These are phyloP conservation scores for Brasilioporus rufonigricans DNA, from an alignment of 768 basidiomycete genomes.

Conservation along the genomic window DNA sequence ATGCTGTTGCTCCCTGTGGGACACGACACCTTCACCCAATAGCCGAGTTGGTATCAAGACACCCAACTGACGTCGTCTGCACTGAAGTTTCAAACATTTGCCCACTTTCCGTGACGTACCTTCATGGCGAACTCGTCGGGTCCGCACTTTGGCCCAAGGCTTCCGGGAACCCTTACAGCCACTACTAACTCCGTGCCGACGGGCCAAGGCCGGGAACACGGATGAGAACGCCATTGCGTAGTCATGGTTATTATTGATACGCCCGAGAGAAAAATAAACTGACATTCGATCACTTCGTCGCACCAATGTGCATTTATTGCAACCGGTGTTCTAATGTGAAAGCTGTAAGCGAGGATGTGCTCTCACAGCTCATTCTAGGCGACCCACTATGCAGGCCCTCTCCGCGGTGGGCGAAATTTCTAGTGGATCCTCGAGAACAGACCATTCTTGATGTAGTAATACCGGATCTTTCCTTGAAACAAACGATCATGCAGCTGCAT, in stretches of 20 bases:
- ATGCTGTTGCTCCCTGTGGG: not conserved
- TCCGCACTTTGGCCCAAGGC: not conserved
- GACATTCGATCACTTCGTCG: not conserved
- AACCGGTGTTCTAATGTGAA: not conserved
- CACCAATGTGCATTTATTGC: not conserved
- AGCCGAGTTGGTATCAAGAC: not conserved
- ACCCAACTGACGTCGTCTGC: not conserved
- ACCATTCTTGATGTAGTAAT: slow-evolving; percentile 1
- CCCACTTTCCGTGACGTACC: not conserved
- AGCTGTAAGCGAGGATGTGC: not conserved
- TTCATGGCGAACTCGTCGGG: not conserved
- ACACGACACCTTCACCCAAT: not conserved
- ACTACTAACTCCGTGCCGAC: not conserved
- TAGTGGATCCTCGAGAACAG: not conserved
- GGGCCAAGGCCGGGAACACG: not conserved
- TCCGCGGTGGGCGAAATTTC: not conserved
- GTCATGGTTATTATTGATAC: slow-evolving; percentile 21
- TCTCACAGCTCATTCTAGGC: not conserved
- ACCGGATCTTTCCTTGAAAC: slow-evolving; percentile 23
- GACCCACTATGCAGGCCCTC: not conserved
- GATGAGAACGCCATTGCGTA: slow-evolving; percentile 8
- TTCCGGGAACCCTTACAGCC: not conserved
- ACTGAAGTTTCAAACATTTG: not conserved
- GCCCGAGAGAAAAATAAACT: not conserved
- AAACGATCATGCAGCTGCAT: not conserved